Conservation (phyloP, 148 eudicot genomes). For the Gaultheria prostrata region DNA sequence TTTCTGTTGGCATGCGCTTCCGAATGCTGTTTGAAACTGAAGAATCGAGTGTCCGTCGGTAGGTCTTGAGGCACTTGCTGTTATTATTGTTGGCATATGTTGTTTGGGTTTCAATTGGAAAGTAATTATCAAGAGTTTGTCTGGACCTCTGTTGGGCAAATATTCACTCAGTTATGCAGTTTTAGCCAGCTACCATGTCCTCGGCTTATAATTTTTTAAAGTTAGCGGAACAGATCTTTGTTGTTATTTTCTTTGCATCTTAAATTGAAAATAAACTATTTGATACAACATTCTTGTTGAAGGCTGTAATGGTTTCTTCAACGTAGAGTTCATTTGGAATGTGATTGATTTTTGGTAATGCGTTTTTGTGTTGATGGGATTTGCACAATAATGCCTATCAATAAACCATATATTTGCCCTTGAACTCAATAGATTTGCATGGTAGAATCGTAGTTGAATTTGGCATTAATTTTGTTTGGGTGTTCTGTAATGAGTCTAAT, state of each 20-base stretch:
- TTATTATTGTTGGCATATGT: not conserved
- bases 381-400: not conserved
- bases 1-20: conserved; percentile 95
- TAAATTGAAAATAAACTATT: not conserved
- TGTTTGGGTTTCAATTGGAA: not conserved
- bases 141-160: not conserved
- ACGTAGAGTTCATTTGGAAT: not conserved
- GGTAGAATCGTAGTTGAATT: not conserved
- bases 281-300: not conserved
- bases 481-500: not conserved
- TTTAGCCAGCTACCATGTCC: conserved; percentile 4
- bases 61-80: not conserved
- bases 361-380: not conserved
- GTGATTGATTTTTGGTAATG: conserved; percentile 10
- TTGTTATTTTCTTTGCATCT: not conserved
- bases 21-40: conserved; percentile 97
- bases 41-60: conserved; percentile 97
- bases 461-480: not conserved
- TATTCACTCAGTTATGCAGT: not conserved
- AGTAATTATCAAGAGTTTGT: not conserved
- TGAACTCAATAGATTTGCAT: not conserved
- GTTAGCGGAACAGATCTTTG: not conserved
- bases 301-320: no score
- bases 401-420: not conserved
- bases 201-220: not conserved